These are phyloP conservation scores for Curvularia spicifera DNA, from an alignment of 2,329 filamentous ascomycete genomes.

Conservation along the genomic window DNA sequence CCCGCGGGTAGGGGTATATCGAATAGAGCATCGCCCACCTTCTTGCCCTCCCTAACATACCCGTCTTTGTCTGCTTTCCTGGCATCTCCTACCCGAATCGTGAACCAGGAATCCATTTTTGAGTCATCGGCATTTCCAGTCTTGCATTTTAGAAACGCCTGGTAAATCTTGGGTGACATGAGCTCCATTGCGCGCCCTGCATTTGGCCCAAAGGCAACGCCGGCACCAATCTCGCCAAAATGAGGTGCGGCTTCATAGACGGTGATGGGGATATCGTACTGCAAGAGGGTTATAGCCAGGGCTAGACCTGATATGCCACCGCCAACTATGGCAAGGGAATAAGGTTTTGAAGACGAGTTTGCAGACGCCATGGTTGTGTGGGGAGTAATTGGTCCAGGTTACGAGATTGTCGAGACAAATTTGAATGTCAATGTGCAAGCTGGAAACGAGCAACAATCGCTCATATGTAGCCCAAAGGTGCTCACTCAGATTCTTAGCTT, in stretches of 20 bases:
- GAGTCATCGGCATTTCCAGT: slow-evolving; percentile 48
- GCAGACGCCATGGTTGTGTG: slow-evolving; percentile 27
- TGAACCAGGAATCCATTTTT: slow-evolving; percentile 39
- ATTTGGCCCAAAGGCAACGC: slow-evolving; percentile 64
- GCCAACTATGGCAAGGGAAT: slow-evolving; percentile 63
- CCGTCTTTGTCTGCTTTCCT: slow-evolving; percentile 42
- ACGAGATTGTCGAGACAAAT: background rate
- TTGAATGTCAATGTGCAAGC: background rate
- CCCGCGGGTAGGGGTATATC: slow-evolving; percentile 34
- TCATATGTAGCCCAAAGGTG: background rate
- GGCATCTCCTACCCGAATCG: slow-evolving; percentile 41
- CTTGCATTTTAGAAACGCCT: slow-evolving; percentile 52
- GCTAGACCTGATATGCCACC: slow-evolving; percentile 65
- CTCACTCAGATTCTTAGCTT: slow-evolving; percentile 7
- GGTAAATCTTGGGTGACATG: slow-evolving; percentile 54
- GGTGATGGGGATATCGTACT: slow-evolving; percentile 54
- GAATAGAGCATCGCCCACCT: slow-evolving; percentile 42
- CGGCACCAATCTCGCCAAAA: slow-evolving; percentile 66
- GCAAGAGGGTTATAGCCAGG: slow-evolving; percentile 60
- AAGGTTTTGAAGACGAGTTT: slow-evolving; percentile 40
- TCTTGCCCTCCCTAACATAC: slow-evolving; percentile 35
- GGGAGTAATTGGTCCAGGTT: background rate
- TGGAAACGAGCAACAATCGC: background rate
- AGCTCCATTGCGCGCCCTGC: slow-evolving; percentile 61
- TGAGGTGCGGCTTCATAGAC: slow-evolving; percentile 63